These are phyloP conservation scores for Vigna nakashimae DNA, from an alignment of 306 rosid species.

Conservation along the genomic window DNA sequence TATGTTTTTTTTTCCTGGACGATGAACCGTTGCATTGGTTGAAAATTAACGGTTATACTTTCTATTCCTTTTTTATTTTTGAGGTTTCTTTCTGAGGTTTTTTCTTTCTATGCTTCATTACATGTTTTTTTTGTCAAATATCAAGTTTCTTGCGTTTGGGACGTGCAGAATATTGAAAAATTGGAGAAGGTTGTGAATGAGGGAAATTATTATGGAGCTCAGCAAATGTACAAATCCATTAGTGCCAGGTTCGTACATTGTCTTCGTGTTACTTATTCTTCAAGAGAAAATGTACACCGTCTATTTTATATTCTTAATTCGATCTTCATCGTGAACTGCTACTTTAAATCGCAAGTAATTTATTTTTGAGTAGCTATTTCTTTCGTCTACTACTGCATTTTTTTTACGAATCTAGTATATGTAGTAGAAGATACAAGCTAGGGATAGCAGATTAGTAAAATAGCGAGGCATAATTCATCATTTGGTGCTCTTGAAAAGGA, in stretches of 20 bases:
- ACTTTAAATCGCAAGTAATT: not conserved
- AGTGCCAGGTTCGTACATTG: constrained; percentile 72
- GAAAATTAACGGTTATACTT: constrained; percentile 10
- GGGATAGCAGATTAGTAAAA: not conserved
- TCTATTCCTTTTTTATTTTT: constrained; percentile 3
- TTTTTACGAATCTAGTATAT: not conserved
- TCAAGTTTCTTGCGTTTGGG: constrained; percentile 24
- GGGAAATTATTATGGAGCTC: constrained; percentile 93
- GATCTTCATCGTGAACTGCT: constrained; percentile 10
- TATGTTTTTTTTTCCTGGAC: not conserved
- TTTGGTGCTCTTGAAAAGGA: not conserved
- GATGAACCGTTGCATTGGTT: constrained; percentile 9
- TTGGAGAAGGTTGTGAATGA: constrained; percentile 72
- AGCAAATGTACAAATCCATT: constrained; percentile 92
- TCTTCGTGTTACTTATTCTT: constrained; percentile 24
- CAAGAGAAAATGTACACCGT: not conserved
- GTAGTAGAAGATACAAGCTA: not conserved
- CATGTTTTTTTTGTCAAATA: not conserved
- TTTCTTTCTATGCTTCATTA: not conserved
- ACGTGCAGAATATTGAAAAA: constrained; percentile 81
- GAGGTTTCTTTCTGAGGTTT: constrained; percentile 18
- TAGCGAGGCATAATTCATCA: constrained; percentile 10
- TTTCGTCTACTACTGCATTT: constrained; percentile 3
- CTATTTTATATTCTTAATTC: constrained; percentile 4
- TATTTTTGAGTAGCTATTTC: constrained; percentile 25